Evolutionary conservation across 768 basidiomycete species (phyloP), one percentile per base, ranked within the genome.

Genomic region (Crepidotus variabilis): DNA sequence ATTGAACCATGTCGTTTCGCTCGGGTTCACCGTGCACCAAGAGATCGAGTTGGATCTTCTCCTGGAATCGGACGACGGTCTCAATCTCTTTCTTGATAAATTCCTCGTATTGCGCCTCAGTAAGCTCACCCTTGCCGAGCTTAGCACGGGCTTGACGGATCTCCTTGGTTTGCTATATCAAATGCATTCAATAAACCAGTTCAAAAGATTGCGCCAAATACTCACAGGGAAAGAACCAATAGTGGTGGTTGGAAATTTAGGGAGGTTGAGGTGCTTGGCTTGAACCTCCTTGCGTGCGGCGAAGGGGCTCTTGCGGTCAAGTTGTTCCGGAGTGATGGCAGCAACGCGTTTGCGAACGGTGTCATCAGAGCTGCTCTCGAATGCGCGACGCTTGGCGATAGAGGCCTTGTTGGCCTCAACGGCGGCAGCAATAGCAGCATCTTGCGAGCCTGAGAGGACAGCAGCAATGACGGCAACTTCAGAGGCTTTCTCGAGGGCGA

Each of bases 1-100:
- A 99, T 78, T 98, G 95, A 60, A 97, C 95, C 96, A 98, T 98
- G 83, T 98, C 96, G 72, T 98, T 98, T 67, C 96, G 86, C 80
- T 99, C 96, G 53, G 96, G 91, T 75, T 99, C 97, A 68, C 97
- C 97, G 74, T 99, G 97, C 59, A 99, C 97, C 65, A 98, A 83
- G 57, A 99, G 83, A 75, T 99, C 97, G 64, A 99, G 87, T 63
- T 92, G 96, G 63, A 94, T 83, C 74, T 84, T 86, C 81, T 98
- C 96, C 75, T 99, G 97, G 92, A 98, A 96, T 61, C 86, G 82
- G 64, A 98, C 95, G 60, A 94, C 94, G 54, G 72, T 73, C 77
- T 96, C 84, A 65, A 99, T 91, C 77, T 99, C 97, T 78, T 94
- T 92, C 82, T 95, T 89, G 80, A 99, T 95, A 81, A 98, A 98